Conservation (phyloP, 1,139 yeast genomes). For the Zygosaccharomyces sapae region DNA sequence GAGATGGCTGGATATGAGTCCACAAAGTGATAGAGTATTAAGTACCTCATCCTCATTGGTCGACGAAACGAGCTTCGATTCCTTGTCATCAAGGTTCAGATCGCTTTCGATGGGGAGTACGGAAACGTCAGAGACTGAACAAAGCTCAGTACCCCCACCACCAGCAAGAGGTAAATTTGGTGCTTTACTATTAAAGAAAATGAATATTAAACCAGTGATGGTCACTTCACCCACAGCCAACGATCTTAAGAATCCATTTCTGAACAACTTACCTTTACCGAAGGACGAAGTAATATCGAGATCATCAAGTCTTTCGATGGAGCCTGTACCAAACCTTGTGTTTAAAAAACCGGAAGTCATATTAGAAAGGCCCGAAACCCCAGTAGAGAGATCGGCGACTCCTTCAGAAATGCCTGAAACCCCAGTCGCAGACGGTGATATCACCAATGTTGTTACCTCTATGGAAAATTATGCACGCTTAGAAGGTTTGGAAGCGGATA, state of each 20-base stretch:
- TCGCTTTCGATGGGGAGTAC: constrained; percentile 11
- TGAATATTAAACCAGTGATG: constrained; percentile 41
- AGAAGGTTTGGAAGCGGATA: constrained; percentile 11
- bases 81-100: constrained; percentile 8
- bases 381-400: background rate
- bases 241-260: constrained; percentile 31
- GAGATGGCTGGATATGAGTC: constrained; percentile 36
- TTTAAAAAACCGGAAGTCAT: constrained; percentile 9
- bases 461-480: constrained; percentile 1
- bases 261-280: constrained; percentile 9
- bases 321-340: constrained; percentile 11
- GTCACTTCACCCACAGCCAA: constrained; percentile 39
- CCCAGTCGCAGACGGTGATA: background rate
- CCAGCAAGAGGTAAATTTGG: constrained; percentile 29
- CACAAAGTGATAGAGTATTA: constrained; percentile 28
- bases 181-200: constrained; percentile 37
- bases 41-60: constrained; percentile 17
- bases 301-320: constrained; percentile 8
- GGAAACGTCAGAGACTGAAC: constrained; percentile 9
- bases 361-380: constrained; percentile 5
- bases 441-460: background rate
- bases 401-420: background rate
- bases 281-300: constrained; percentile 6
- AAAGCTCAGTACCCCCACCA: background rate
- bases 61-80: constrained; percentile 5